phyloP scores from a whole-genome alignment of 192 early-diverging fungal genomes.

The Coemansia aciculifera region DNA sequence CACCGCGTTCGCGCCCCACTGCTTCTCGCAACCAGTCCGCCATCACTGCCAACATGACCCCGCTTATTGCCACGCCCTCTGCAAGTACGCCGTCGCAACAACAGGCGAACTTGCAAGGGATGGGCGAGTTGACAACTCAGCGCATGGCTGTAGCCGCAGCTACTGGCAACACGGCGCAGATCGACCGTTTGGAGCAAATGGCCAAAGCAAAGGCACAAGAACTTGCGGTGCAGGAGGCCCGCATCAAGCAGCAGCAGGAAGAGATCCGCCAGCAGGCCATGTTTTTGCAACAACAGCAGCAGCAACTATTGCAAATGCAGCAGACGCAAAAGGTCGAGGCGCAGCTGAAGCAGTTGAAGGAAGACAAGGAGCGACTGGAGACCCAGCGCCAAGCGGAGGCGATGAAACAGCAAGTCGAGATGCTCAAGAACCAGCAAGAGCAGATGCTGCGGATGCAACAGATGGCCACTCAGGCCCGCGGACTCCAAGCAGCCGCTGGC shows the following conservation, averaged over 20 bases:
- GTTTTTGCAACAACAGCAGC: constrained; percentile 52
- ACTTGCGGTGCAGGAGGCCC: constrained; percentile 43
- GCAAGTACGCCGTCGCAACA: neutral
- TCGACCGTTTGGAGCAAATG: constrained; percentile 39
- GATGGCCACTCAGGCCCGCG: constrained; percentile 44
- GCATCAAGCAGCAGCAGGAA: constrained; percentile 48
- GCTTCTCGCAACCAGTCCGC: constrained; percentile 16
- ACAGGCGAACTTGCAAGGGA: constrained; percentile 6
- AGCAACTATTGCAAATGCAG: constrained; percentile 50
- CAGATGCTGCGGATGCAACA: constrained; percentile 56
- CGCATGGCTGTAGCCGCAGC: constrained; percentile 47
- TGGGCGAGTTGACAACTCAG: constrained; percentile 38
- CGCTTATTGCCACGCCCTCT: neutral
- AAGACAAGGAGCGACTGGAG: constrained; percentile 48
- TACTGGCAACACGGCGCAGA: constrained; percentile 48
- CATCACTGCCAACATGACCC: neutral
- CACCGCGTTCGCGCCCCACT: constrained; percentile 35
- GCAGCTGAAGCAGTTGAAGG: constrained; percentile 49
- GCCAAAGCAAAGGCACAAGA: constrained; percentile 47
- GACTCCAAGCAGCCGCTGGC: constrained; percentile 5
- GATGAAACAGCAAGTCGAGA: constrained; percentile 40
- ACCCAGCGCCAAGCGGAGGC: constrained; percentile 45
- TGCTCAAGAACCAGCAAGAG: constrained; percentile 44
- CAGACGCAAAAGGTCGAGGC: constrained; percentile 55
- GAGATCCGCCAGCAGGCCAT: constrained; percentile 49